Percentiles rank a stretch among this genome's conserved stretches.
Evolutionary conservation across 192 early-diverging fungal genomes (phyloP).

Genomic region (Gonapodya sp.): DNA sequence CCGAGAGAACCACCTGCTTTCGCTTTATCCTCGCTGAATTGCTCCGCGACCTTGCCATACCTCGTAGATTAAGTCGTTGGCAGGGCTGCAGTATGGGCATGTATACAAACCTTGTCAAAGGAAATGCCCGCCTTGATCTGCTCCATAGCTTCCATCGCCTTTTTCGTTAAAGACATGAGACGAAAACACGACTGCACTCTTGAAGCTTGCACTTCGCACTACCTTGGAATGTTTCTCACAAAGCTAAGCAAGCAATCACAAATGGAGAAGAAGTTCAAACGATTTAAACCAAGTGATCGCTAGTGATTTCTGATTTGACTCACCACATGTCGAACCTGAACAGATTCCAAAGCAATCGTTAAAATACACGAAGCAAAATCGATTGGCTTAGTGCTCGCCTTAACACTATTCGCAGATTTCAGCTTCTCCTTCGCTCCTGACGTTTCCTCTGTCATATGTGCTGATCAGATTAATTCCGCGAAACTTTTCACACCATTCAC

Average conservation of each 20-base stretch:
- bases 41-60: constrained; percentile 48
- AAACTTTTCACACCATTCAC: too few species aligned
- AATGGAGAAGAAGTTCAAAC: too few species aligned
- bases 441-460: not conserved
- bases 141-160: constrained; percentile 49
- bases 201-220: too few species aligned
- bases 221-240: constrained; percentile 73
- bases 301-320: too few species aligned
- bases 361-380: too few species aligned
- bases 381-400: not conserved
- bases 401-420: not conserved
- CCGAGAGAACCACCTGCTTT: constrained; percentile 70
- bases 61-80: not conserved
- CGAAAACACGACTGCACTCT: constrained; percentile 6
- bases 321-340: too few species aligned
- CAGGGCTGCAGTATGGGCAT: constrained; percentile 10
- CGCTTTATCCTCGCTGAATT: constrained; percentile 77
- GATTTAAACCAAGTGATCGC: too few species aligned
- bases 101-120: constrained; percentile 56
- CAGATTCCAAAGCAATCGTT: too few species aligned
- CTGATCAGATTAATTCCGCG: too few species aligned
- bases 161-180: constrained; percentile 12
- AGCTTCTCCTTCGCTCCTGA: not conserved
- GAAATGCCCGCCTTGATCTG: constrained; percentile 44
- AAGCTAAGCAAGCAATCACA: constrained; percentile 18